Conservation (phyloP, 352 stramenopile species). For the Bremia lactucae region DNA sequence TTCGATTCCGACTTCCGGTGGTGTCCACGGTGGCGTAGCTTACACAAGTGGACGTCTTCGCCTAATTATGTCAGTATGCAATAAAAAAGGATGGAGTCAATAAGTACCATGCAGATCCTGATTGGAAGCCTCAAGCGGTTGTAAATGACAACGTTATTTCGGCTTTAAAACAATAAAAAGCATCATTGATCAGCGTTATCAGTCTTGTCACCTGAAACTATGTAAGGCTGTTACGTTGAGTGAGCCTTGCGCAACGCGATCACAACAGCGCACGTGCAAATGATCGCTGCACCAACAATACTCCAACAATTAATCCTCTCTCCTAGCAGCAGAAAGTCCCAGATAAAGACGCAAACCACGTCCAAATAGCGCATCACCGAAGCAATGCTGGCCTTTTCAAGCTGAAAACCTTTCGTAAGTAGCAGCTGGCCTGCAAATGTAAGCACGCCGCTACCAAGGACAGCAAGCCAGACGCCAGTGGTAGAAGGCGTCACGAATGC, state of each 20-base stretch:
- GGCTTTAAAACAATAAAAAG: background rate
- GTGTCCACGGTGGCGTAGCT: slow-evolving; percentile 37
- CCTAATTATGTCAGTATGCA: background rate
- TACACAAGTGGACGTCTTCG: slow-evolving; percentile 40
- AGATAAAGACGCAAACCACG: slow-evolving; percentile 79
- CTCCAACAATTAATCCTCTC: slow-evolving; percentile 69
- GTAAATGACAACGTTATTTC: background rate
- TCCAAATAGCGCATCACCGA: slow-evolving; percentile 80
- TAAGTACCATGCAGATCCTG: slow-evolving; percentile 2
- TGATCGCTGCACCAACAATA: slow-evolving; percentile 56
- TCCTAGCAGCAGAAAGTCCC: slow-evolving; percentile 47
- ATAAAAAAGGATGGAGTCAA: background rate
- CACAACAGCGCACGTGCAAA: slow-evolving; percentile 45
- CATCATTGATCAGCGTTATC: no score
- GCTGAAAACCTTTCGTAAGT: slow-evolving; percentile 72
- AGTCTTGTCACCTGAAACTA: background rate
- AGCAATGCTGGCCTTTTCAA: slow-evolving; percentile 74
- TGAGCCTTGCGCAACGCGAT: slow-evolving; percentile 54
- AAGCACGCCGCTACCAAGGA: slow-evolving; percentile 53
- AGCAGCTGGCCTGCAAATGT: slow-evolving; percentile 60
- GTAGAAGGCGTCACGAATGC: slow-evolving; percentile 38
- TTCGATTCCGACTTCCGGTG: slow-evolving; percentile 31
- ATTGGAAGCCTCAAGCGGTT: slow-evolving; percentile 2
- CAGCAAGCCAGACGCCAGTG: slow-evolving; percentile 26
- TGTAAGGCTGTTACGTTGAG: slow-evolving; percentile 6